These are phyloP conservation scores for Fusarium azukiicola DNA, from an alignment of 2,329 filamentous ascomycete species.

Conservation along the genomic window DNA sequence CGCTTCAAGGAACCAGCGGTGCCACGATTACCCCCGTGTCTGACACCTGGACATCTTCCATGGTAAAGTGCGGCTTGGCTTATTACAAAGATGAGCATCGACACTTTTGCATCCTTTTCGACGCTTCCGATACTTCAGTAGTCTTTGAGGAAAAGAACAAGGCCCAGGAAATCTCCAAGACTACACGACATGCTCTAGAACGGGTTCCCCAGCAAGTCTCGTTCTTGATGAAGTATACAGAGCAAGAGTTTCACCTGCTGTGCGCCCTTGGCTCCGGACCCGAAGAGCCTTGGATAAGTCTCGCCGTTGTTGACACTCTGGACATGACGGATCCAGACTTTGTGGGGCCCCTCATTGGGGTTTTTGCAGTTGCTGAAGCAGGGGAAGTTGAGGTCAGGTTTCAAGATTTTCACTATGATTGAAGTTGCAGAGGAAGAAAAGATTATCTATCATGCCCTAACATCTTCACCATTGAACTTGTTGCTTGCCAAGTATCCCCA, in stretches of 20 bases:
- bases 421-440: neutral
- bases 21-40: neutral
- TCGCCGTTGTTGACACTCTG: neutral
- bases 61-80: neutral
- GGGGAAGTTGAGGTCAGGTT: neutral
- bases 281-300: neutral
- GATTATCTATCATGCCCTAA: neutral
- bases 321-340: conserved; percentile 9
- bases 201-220: neutral
- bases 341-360: neutral
- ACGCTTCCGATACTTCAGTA: neutral
- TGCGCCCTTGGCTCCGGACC: neutral
- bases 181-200: neutral
- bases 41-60: neutral
- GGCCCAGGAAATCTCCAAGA: neutral
- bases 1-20: neutral
- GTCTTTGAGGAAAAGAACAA: neutral
- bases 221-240: neutral
- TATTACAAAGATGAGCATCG: conserved; percentile 12
- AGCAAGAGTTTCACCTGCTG: neutral
- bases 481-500: too few species aligned
- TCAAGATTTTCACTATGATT: neutral
- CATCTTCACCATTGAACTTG: neutral
- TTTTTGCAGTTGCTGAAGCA: conserved; percentile 2
- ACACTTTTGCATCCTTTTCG: neutral